These are phyloP conservation scores for Neoboletus magnificus DNA, from an alignment of 768 basidiomycete species.

Conservation along the genomic window DNA sequence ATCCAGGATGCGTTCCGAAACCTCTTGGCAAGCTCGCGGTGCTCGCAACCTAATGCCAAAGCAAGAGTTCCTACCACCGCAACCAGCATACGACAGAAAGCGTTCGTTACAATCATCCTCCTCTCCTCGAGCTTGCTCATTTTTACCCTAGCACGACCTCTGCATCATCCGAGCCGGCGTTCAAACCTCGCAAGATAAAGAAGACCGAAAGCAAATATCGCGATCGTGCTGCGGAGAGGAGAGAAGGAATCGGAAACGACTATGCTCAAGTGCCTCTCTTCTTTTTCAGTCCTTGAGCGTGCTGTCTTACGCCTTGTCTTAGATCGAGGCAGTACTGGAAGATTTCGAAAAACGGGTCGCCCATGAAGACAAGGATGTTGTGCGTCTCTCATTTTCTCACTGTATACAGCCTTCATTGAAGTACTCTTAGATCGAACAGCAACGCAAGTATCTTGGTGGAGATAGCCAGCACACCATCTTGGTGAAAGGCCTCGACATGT, in stretches of 20 bases:
- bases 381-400: constrained; percentile 31
- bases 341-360: constrained; percentile 71
- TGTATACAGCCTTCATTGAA: not conserved
- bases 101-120: constrained; percentile 10
- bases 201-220: constrained; percentile 59
- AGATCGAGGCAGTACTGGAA: constrained; percentile 80
- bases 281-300: not conserved
- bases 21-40: constrained; percentile 40
- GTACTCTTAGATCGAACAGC: constrained; percentile 58
- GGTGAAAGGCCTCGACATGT: constrained; percentile 87
- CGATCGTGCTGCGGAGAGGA: constrained; percentile 72
- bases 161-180: constrained; percentile 56
- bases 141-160: constrained; percentile 41
- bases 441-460: constrained; percentile 77
- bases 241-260: constrained; percentile 64
- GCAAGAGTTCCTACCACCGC: not conserved
- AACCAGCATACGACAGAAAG: constrained; percentile 8
- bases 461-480: constrained; percentile 83
- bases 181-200: constrained; percentile 82
- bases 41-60: constrained; percentile 13
- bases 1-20: constrained; percentile 58
- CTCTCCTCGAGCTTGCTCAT: not conserved
- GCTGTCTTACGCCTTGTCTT: not conserved
- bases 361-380: constrained; percentile 57
- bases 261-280: constrained; percentile 57